Evolutionary conservation across 495 filamentous ascomycete genomes (phyloP), one percentile per base, ranked within the genome.

Genomic region (Cairneyella variabilis): DNA sequence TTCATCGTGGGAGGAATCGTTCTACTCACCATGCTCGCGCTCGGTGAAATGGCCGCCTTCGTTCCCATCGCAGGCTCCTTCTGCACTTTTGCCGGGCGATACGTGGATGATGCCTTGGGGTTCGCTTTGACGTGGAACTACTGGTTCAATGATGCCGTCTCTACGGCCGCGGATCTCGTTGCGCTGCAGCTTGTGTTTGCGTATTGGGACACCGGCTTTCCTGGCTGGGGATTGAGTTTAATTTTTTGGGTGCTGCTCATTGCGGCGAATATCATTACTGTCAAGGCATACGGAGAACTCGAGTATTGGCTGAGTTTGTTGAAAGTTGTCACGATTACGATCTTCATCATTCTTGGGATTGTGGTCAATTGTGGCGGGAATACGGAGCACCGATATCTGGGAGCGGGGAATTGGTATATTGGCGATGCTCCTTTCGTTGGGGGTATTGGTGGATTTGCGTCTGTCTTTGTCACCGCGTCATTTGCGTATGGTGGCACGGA

Each of bases 41-140:
- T 79, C 10, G 85, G 84, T 20, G 86, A 90, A 69, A 85, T 90
- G 83, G 78, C 84, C 1, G 82, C 85, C 25, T 89, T 78, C 57
- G 74, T 90, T 12, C 88, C 88, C 1, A 76, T 90, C 32, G 79
- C 86, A 2, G 88, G 89, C 45, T 80, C 83, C 3, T 88, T 90
- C 61, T 86, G 86, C 25, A 71, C 83, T n/a, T 91, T 87, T 60
- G 84, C 84, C 28, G 76, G 83, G 30, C 75, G 87, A 42, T 85
- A 87, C 54, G 78, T 90, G 44, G 85, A 90, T 59, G 76, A 79
- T 27, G 81, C 84, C 54, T 66, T 91, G 59, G 87, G 88, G 16
- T 91, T 91, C 63, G 80, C 86, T 17, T 80, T 90, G 65, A 6
- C 65, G 5, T 63, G 11, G 86, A 82, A 80, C 51, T 82, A 82